These are phyloP conservation scores for Rhodotorula graminis DNA, from an alignment of 768 basidiomycete genomes.

Conservation along the genomic window DNA sequence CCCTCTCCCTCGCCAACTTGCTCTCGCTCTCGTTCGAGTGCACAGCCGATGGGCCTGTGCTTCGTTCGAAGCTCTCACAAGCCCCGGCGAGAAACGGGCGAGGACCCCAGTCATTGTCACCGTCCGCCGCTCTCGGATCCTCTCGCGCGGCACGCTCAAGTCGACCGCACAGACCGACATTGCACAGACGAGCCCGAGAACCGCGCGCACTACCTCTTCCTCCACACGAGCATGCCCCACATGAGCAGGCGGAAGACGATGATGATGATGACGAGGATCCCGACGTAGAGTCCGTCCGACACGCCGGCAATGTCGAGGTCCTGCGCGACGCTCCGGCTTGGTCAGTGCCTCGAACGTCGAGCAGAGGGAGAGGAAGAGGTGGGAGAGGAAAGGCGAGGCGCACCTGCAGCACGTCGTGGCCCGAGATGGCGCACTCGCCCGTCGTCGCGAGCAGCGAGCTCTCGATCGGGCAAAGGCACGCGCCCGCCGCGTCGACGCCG, in stretches of 20 bases:
- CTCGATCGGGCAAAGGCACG: conserved; percentile 56
- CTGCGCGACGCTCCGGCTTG: conserved; percentile 7
- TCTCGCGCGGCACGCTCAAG: too few relatives aligned
- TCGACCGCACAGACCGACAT: too few relatives aligned
- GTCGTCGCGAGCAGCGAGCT: conserved; percentile 49
- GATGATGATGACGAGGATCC: conserved; percentile 53
- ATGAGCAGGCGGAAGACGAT: conserved; percentile 46
- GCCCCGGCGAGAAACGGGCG: too few relatives aligned
- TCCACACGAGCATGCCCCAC: conserved; percentile 10
- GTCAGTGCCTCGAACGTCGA: background rate
- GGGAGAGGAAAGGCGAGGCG: background rate
- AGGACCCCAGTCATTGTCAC: too few relatives aligned
- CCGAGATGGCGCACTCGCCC: conserved; percentile 52
- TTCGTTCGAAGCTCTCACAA: too few relatives aligned
- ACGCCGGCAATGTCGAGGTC: conserved; percentile 53
- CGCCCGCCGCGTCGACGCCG: conserved; percentile 44
- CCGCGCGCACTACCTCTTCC: conserved; percentile 1
- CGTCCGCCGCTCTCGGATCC: too few relatives aligned
- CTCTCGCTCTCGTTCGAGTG: too few relatives aligned
- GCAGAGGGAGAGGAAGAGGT: too few relatives aligned
- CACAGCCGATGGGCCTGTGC: too few relatives aligned
- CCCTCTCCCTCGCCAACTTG: too few relatives aligned
- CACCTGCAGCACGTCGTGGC: conserved; percentile 53
- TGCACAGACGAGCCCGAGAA: too few relatives aligned
- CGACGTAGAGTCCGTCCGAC: conserved; percentile 53